Base-by-base conservation (phyloP, 2,329 filamentous ascomycete species). In the Hypocrella siamensis region DNA sequence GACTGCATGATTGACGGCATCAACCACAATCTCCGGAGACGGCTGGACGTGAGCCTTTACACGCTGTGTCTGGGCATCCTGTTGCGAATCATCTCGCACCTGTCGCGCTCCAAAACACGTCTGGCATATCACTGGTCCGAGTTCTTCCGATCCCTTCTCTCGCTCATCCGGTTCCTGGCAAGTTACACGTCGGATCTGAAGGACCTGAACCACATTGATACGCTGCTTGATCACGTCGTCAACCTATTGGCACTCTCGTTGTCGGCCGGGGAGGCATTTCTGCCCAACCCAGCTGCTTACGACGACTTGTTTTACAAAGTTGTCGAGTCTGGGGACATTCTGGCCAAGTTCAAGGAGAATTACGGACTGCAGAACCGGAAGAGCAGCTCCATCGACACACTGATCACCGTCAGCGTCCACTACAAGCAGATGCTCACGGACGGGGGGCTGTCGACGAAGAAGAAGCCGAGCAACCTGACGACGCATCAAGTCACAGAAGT, bases 281-380 rank as follows among this genome's bases (percentile, higher is more conserved):
- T 98, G 6, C 90, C 88, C 0, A 82, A 81, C 19, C 77, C 85
- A 1, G 71, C 80, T 14, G 77, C 83, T 2, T 96, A 96, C 53
- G 90, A 98, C 46, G 90, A 98, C 47, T 65, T 98, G 0, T 96
- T 98, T 58, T 98, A 98, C 70, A 98, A 98, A 57, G 70, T 96
- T 2, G 85, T 96, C 17, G 90, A 98, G 55, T 81, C 79, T 2
- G 84, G 86, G 9, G 83, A 93, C 30, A 69, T 83, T 10, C 67
- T 96, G 16, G 60, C 67, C 19, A 84, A 82, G 47, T 93, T 96
- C 57, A 74, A 83, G 26, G 74, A 85, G 39, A 77, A 71, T 8
- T 96, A 90, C 52, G 57, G 60, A 4, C 55, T 79, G 12, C 60
- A 57, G 3, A 69, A 65, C 37, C 56, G 71, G 28, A 56, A 63